These are phyloP conservation scores for Violaceomyces palustris DNA, from an alignment of 1,284 basidiomycete species.

Conservation along the genomic window DNA sequence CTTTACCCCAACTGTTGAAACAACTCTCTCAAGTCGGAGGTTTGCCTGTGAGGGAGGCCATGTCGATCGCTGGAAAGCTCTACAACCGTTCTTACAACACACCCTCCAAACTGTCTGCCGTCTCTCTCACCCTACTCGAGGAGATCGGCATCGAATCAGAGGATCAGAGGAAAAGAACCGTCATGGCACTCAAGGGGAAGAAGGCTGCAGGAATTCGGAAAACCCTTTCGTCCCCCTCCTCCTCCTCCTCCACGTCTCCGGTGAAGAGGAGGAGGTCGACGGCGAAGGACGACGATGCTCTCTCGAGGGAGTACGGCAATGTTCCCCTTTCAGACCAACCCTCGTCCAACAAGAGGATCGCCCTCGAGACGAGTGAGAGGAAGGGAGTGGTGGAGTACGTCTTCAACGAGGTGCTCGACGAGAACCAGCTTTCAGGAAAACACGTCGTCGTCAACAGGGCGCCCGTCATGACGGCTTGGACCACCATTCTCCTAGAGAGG, in stretches of 20 bases:
- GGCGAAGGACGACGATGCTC: slow-evolving; percentile 25
- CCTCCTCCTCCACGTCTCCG: background rate
- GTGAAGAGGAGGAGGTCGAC: slow-evolving; percentile 9
- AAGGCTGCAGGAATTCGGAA: slow-evolving; percentile 19
- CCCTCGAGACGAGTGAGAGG: slow-evolving; percentile 2
- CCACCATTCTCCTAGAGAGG: slow-evolving; percentile 73
- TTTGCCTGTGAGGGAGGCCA: slow-evolving; percentile 31
- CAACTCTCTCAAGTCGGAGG: slow-evolving; percentile 24
- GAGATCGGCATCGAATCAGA: slow-evolving; percentile 32
- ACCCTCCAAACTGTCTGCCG: slow-evolving; percentile 11
- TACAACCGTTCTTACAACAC: slow-evolving; percentile 33
- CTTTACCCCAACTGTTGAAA: slow-evolving; percentile 26
- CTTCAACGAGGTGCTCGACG: slow-evolving; percentile 39
- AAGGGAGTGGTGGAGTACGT: slow-evolving; percentile 22
- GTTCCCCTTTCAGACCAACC: slow-evolving; percentile 9
- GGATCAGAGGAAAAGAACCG: slow-evolving; percentile 24
- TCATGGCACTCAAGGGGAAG: slow-evolving; percentile 33
- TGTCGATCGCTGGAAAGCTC: slow-evolving; percentile 37
- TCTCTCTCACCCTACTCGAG: slow-evolving; percentile 29
- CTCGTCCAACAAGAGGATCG: too few relatives aligned
- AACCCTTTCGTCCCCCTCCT: slow-evolving; percentile 3
- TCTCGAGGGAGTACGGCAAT: slow-evolving; percentile 37
- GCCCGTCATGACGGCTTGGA: slow-evolving; percentile 90
- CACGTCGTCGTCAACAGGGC: slow-evolving; percentile 77
- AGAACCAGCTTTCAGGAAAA: slow-evolving; percentile 53